These are phyloP conservation scores for Kazachstania kunashirensis DNA, from an alignment of 805 yeast species.

Conservation along the genomic window DNA sequence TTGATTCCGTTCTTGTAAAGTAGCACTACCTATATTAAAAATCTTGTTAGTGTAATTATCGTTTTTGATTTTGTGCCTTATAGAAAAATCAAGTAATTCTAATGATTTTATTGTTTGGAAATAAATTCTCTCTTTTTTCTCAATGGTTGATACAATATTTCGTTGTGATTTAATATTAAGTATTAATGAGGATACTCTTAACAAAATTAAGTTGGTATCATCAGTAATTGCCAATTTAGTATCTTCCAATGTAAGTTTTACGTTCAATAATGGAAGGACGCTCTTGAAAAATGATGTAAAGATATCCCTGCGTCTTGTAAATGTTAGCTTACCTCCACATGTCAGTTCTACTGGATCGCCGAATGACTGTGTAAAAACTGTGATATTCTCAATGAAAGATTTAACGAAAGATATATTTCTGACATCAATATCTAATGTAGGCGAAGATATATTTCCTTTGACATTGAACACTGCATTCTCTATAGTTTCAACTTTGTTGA, in stretches of 20 bases:
- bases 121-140: constrained; percentile 8
- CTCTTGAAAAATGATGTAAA: constrained; percentile 11
- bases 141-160: constrained; percentile 4
- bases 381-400: constrained; percentile 22
- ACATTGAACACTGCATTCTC: constrained; percentile 30
- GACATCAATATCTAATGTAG: constrained; percentile 37
- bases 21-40: constrained; percentile 15
- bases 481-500: constrained; percentile 14
- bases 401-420: constrained; percentile 32
- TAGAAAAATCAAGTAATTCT: constrained; percentile 17
- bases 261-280: constrained; percentile 29
- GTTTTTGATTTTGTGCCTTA: constrained; percentile 16
- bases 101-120: constrained; percentile 15
- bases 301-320: constrained; percentile 3
- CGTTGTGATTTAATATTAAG: constrained; percentile 18
- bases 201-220: constrained; percentile 22
- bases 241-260: constrained; percentile 34
- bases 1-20: constrained; percentile 15
- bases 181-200: constrained; percentile 25
- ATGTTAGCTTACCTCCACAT: constrained; percentile 1
- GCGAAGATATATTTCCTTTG: constrained; percentile 35
- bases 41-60: constrained; percentile 13
- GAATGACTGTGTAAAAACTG: constrained; percentile 19
- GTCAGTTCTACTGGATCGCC: constrained; percentile 7
- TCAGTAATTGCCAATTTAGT: constrained; percentile 30